Evolutionary conservation across 2,329 filamentous ascomycete species (phyloP).

Genomic region (Ophiostoma sp.): DNA sequence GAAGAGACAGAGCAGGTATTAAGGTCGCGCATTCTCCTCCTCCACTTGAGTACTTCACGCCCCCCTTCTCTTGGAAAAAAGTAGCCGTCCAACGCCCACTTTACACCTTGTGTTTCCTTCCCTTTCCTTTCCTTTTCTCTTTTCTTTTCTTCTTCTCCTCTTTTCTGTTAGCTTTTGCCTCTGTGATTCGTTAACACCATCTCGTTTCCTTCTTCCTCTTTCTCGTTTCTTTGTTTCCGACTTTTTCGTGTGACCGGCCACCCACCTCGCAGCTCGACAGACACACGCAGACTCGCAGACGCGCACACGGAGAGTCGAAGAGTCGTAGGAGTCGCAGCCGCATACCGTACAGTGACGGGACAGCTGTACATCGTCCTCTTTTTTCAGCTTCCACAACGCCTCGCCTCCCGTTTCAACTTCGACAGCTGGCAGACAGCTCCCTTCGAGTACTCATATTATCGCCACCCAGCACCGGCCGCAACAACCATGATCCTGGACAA

Average conservation of each 20-base stretch:
- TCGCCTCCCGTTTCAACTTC: neutral
- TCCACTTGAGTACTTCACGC: neutral
- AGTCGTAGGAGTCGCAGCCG: neutral
- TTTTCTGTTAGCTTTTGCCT: neutral
- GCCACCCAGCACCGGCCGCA: too few relatives aligned
- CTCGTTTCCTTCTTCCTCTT: neutral
- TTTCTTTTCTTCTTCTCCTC: neutral
- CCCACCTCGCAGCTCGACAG: neutral
- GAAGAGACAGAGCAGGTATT: neutral
- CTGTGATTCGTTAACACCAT: neutral
- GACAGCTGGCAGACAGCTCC: neutral
- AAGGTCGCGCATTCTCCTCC: constrained; percentile 12
- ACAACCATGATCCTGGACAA: constrained; percentile 19
- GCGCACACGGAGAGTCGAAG: neutral
- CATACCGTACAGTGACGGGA: neutral
- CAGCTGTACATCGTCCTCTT: neutral
- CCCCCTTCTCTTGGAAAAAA: neutral
- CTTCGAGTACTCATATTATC: neutral
- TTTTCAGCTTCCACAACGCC: neutral
- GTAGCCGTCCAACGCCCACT: neutral
- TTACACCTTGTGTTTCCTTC: neutral
- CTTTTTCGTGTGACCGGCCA: neutral
- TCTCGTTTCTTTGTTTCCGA: neutral
- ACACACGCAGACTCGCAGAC: neutral
- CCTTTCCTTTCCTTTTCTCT: neutral